A percentile compares a stretch with the other conserved stretches of the same genome.
phyloP scores from a whole-genome alignment of 208 protist species.

The Tritrichomonas musculus region DNA sequence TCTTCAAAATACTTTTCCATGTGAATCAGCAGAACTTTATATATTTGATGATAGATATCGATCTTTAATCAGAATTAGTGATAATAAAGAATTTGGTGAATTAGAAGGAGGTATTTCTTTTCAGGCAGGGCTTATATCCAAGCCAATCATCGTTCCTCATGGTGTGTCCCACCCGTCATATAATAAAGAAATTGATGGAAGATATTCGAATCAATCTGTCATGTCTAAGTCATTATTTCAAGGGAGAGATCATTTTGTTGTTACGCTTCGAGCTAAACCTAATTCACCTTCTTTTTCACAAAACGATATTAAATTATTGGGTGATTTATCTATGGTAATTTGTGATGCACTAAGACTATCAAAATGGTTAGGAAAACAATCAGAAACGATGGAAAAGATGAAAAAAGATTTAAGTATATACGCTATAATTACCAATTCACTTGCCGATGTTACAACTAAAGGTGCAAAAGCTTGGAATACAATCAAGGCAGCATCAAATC shows the following conservation, averaged over 20 bases:
- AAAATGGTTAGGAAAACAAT: background rate
- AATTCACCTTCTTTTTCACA: background rate
- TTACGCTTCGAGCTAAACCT: background rate
- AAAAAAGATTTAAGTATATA: background rate
- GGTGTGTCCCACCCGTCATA: background rate
- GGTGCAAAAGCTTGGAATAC: background rate
- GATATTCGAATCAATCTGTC: background rate
- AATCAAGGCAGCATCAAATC: background rate
- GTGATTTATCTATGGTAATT: background rate
- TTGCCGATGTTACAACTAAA: background rate
- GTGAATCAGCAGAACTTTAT: background rate
- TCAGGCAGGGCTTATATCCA: background rate
- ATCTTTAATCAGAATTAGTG: background rate
- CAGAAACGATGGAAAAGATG: background rate
- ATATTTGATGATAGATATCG: background rate
- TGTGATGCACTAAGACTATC: background rate
- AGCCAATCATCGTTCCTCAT: background rate
- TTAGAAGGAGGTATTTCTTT: background rate
- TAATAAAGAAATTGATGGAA: background rate
- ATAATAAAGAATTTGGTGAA: background rate
- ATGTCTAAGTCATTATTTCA: background rate
- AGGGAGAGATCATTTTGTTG: background rate
- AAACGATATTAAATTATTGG: background rate
- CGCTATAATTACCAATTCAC: background rate
- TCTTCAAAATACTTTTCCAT: background rate